phyloP scores from a whole-genome alignment of 495 filamentous ascomycete genomes.

The Neurospora hispaniola region DNA sequence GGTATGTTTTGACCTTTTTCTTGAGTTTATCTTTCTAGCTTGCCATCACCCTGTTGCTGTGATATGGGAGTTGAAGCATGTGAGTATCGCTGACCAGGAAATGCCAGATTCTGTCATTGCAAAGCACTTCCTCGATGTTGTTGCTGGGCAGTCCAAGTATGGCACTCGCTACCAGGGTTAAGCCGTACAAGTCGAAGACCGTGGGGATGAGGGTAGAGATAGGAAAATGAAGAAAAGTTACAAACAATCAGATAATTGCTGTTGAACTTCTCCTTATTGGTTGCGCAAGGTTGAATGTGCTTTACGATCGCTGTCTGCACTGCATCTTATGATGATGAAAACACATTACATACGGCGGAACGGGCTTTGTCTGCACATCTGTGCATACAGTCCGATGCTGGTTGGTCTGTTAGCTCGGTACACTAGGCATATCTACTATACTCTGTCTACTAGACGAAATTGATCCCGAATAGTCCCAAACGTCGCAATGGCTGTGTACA shows the following conservation, averaged over 20 bases:
- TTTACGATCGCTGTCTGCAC: too few species aligned
- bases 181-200: background rate
- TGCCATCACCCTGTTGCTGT: constrained; percentile 27
- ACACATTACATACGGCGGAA: too few species aligned
- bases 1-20: constrained; percentile 32
- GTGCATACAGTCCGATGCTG: too few species aligned
- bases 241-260: background rate
- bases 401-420: too few species aligned
- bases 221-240: background rate
- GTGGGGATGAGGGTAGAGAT: background rate
- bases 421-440: too few species aligned
- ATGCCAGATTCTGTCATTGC: constrained; percentile 37
- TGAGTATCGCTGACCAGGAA: background rate
- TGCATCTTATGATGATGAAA: too few species aligned
- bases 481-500: too few species aligned
- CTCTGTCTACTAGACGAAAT: too few species aligned
- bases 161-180: constrained; percentile 26
- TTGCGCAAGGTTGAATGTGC: too few species aligned
- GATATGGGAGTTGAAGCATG: background rate
- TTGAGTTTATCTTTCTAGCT: constrained; percentile 27
- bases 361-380: too few species aligned
- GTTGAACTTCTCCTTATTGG: background rate
- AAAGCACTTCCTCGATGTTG: constrained; percentile 47
- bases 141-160: constrained; percentile 46
- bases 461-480: too few species aligned